Evolutionary conservation across 1,139 yeast genomes (phyloP), one percentile per base, ranked within the genome.

Genomic region (Diutina pseudorugosa): DNA sequence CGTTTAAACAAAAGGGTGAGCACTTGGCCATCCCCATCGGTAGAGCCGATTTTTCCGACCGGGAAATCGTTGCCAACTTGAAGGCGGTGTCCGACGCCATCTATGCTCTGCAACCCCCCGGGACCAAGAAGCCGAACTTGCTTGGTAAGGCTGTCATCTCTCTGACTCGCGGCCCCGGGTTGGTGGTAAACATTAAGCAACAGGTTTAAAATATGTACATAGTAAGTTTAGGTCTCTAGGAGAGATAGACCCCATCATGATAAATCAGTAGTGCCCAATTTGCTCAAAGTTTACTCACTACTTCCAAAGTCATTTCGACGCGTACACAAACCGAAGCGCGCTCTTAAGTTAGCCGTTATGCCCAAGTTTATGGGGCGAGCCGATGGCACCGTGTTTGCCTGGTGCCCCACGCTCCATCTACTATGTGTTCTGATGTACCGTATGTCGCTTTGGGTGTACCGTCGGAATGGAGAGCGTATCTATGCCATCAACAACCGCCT

Each of bases 131-230:
- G 64, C 86, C 89, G 51, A 82, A 84, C 63, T 64, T 82, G 54
- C 63, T 90, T 53, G 95, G 95, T 33, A 82, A 82, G 59, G 77
- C 95, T 14, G 75, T 77, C 30, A 66, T 90, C 54, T 75, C 83
- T 44, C 79, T 90, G 50, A 85, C 96, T 14, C 78, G 77, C 59
- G 94, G 96, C 33, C 96, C 96, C 1, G 84, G 91, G 25, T 75
- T 88, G 53, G 84, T 85, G 50, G 81, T 90, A 55, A 80, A 85
- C 66, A 66, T 72, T 6, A 14, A 30, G 3, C 41, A 48, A 20
- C 49, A 45, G 18, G 49, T 27, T 30, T 42, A 33, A 33, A 30
- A 14, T 30, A 30, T 57, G 59, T 57, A 57, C 12, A 57, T 57
- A 56, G 56, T 45, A 18, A n/a, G n/a, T 30, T 3, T 11, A 4